A percentile compares a stretch with the other conserved stretches of the same genome.
Conservation (phyloP, 2,329 filamentous ascomycete species). For the Diaporthe batatas region DNA sequence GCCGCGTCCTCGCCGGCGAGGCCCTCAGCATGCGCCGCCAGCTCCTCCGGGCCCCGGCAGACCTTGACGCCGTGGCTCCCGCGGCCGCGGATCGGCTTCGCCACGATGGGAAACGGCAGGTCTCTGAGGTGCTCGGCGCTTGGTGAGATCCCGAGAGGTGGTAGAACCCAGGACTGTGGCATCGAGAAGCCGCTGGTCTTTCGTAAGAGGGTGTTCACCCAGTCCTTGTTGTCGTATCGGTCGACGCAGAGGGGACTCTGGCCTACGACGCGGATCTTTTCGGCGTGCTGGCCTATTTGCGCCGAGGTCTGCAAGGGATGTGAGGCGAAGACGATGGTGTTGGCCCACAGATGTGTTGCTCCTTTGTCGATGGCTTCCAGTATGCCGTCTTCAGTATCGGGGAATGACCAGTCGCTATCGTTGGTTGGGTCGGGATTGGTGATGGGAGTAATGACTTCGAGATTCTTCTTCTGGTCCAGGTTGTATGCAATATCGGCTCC, state of each 20-base stretch:
- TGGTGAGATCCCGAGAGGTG: background rate
- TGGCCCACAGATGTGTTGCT: constrained; percentile 14
- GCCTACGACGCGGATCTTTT: constrained; percentile 55
- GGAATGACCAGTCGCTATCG: background rate
- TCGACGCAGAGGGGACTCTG: constrained; percentile 62
- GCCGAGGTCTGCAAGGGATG: constrained; percentile 5
- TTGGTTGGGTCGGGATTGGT: background rate
- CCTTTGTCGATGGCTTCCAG: constrained; percentile 8
- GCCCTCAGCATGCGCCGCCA: constrained; percentile 50
- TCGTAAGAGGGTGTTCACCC: constrained; percentile 59
- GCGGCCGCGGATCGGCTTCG: constrained; percentile 62
- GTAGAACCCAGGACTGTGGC: constrained; percentile 53
- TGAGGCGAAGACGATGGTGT: constrained; percentile 11
- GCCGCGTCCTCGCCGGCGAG: constrained; percentile 54
- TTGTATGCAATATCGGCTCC: constrained; percentile 24
- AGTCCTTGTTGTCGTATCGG: constrained; percentile 64
- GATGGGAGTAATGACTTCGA: constrained; percentile 11
- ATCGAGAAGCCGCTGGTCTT: constrained; percentile 54
- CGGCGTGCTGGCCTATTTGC: background rate
- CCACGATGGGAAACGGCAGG: constrained; percentile 56
- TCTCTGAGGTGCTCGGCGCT: background rate
- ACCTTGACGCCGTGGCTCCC: constrained; percentile 65
- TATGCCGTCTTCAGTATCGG: constrained; percentile 13
- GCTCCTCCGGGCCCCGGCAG: constrained; percentile 51
- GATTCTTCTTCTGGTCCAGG: background rate